Evolutionary conservation across 2,329 filamentous ascomycete genomes (phyloP), one percentile per base, ranked within the genome.

Genomic region (Alternaria arbusti): DNA sequence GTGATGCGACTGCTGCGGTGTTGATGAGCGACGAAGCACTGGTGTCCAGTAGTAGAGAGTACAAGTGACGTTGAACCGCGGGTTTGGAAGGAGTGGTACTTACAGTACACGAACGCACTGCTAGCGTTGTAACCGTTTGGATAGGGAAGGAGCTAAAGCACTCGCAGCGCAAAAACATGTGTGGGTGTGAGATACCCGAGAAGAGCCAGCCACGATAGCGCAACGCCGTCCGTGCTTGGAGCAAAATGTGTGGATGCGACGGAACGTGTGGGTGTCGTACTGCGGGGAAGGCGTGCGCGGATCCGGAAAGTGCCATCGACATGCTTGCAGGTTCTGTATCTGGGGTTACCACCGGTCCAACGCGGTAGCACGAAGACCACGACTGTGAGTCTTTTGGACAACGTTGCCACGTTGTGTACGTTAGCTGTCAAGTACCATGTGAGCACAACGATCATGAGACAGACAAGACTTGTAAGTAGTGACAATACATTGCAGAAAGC

Each of bases 1-100:
- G 59, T 71, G 70, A 70, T 22, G 20, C 12, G 54, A 49, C 22
- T 36, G 17, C 30, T 20, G 25, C 60, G 63, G 66, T 64, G 68
- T 67, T 70, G 65, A 68, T 62, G 57, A 63, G 63, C 46, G 59
- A 69, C 64, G 55, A 57, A 54, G 54, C 28, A 62, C 51, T 12
- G 32, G 44, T 44, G 32, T 43, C 32, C 36, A 56, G 46, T 30
- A 20, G 26, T 10, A 12, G 46, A 40, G 45, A 7, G 44, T 45
- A 52, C 57, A 20, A 52, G 44, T 40, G 58, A 56, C 58, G 58
- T 60, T 15, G 30, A 28, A 28, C 55, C 15, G 20, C 23, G 32
- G 23, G 23, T 13, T 52, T 51, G 25, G 32, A n/a, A 40, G 25
- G 23, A 23, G 49, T n/a, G 20, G 13, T 52, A 25, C 51, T 20